Percentiles rank a stretch among this genome's conserved stretches.
Evolutionary conservation across 148 eudicot species (phyloP).

Genomic region (Dysphania ambrosioides): DNA sequence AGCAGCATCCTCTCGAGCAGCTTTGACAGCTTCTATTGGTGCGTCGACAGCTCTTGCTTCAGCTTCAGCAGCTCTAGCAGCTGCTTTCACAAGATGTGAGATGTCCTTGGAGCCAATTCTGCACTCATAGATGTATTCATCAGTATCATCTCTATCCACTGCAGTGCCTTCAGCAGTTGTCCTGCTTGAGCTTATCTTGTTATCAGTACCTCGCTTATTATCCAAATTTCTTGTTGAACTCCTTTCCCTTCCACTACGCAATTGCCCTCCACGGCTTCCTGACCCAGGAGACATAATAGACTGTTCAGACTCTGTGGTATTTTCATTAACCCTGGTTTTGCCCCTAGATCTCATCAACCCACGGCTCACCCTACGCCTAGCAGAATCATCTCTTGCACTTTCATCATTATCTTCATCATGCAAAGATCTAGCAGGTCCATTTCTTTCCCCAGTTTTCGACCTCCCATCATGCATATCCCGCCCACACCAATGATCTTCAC

Average conservation of each 20-base stretch:
- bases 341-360: slow-evolving; percentile 46
- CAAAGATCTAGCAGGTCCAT: slow-evolving; percentile 41
- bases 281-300: slow-evolving; percentile 57
- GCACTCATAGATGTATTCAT: slow-evolving; percentile 70
- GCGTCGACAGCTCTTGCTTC: slow-evolving; percentile 91
- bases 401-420: slow-evolving; percentile 62
- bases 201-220: slow-evolving; percentile 40
- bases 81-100: slow-evolving; percentile 75
- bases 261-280: slow-evolving; percentile 58
- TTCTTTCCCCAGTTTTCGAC: slow-evolving; percentile 44
- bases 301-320: slow-evolving; percentile 50
- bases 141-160: slow-evolving; percentile 64
- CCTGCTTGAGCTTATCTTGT: slow-evolving; percentile 35
- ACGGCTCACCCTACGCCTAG: slow-evolving; percentile 53
- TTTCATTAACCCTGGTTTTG: slow-evolving; percentile 48
- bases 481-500: slow-evolving; percentile 45
- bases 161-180: slow-evolving; percentile 33
- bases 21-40: slow-evolving; percentile 75
- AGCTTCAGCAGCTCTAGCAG: slow-evolving; percentile 95
- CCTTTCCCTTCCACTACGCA: slow-evolving; percentile 49
- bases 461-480: slow-evolving; percentile 54
- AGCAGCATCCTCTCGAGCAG: slow-evolving; percentile 98
- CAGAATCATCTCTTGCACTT: slow-evolving; percentile 50
- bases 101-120: slow-evolving; percentile 80
- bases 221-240: slow-evolving; percentile 41